Evolutionary conservation across 108 stramenopile genomes (phyloP).

Genomic region (Seminavis robusta): DNA sequence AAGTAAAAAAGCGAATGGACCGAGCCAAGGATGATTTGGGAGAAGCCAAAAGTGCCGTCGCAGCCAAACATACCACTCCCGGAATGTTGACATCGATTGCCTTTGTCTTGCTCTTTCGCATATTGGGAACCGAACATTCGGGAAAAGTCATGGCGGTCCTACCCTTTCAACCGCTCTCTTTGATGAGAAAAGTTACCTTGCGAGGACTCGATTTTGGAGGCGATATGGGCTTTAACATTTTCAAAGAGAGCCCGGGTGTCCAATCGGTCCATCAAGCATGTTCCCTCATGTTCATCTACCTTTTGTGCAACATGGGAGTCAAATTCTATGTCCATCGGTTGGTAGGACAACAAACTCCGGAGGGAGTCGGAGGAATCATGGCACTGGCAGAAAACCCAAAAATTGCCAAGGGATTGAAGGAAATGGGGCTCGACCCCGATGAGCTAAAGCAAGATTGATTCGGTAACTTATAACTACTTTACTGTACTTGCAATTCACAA

Average conservation of each 20-base stretch:
- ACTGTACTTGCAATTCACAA: too few species aligned
- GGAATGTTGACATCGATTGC: conserved; percentile 44
- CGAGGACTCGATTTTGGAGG: conserved; percentile 48
- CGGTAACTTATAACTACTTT: too few species aligned
- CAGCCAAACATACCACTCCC: conserved; percentile 46
- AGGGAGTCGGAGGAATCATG: conserved; percentile 63
- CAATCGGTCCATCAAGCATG: conserved; percentile 63
- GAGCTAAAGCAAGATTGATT: too few species aligned
- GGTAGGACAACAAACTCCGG: conserved; percentile 56
- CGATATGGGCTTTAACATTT: too few species aligned
- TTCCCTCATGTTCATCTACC: conserved; percentile 70
- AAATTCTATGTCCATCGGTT: conserved; percentile 60
- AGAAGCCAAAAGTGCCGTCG: conserved; percentile 43
- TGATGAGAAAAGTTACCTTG: conserved; percentile 43
- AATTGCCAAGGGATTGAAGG: conserved; percentile 10
- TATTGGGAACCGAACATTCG: conserved; percentile 65
- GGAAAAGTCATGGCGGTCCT: conserved; percentile 67
- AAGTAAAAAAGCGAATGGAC: too few species aligned
- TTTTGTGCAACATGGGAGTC: conserved; percentile 51
- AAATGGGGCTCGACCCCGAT: conserved; percentile 31
- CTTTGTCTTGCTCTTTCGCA: conserved; percentile 69
- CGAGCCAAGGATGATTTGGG: conserved; percentile 56
- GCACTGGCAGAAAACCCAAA: conserved; percentile 42
- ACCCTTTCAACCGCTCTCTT: conserved; percentile 65
- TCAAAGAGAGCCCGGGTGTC: too few species aligned